Conservation (phyloP, 2,329 filamentous ascomycete genomes). For the Kalmusia sp. region DNA sequence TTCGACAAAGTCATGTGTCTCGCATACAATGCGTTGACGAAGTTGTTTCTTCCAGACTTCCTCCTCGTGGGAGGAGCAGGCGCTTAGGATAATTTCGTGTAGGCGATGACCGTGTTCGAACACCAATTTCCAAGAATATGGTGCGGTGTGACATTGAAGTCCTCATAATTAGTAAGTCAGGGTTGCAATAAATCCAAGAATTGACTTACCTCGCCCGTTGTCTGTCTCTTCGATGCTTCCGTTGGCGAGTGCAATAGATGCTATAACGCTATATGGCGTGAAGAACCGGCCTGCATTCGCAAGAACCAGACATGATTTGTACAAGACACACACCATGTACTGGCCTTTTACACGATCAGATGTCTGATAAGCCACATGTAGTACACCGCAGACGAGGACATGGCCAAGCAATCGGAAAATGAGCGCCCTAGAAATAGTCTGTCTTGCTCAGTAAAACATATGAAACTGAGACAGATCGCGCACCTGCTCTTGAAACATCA, state of each 20-base stretch:
- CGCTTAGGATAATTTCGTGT: slow-evolving; percentile 86
- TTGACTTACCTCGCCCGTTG: slow-evolving; percentile 71
- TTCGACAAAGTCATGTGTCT: slow-evolving; percentile 60
- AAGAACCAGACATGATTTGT: slow-evolving; percentile 79
- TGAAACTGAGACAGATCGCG: not conserved
- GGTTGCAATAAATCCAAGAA: not conserved
- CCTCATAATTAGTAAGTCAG: slow-evolving; percentile 57
- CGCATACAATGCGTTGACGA: slow-evolving; percentile 57
- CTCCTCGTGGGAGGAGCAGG: slow-evolving; percentile 82
- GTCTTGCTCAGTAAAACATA: slow-evolving; percentile 8
- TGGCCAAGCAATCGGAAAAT: slow-evolving; percentile 82
- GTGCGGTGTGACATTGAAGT: slow-evolving; percentile 83
- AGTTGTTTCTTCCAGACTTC: slow-evolving; percentile 79
- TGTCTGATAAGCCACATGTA: slow-evolving; percentile 84
- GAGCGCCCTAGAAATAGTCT: slow-evolving; percentile 39
- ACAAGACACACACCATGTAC: slow-evolving; percentile 88
- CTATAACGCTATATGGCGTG: slow-evolving; percentile 74
- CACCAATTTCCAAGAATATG: slow-evolving; percentile 89
- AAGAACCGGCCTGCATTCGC: slow-evolving; percentile 71
- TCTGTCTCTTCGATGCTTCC: slow-evolving; percentile 74
- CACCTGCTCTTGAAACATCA: slow-evolving; percentile 77
- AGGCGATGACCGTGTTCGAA: slow-evolving; percentile 80
- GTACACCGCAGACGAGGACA: slow-evolving; percentile 79
- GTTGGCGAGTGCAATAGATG: slow-evolving; percentile 73
- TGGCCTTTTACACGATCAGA: slow-evolving; percentile 72